Evolutionary conservation across 345 rosid genomes (phyloP).

Genomic region (Citrus hindsii): DNA sequence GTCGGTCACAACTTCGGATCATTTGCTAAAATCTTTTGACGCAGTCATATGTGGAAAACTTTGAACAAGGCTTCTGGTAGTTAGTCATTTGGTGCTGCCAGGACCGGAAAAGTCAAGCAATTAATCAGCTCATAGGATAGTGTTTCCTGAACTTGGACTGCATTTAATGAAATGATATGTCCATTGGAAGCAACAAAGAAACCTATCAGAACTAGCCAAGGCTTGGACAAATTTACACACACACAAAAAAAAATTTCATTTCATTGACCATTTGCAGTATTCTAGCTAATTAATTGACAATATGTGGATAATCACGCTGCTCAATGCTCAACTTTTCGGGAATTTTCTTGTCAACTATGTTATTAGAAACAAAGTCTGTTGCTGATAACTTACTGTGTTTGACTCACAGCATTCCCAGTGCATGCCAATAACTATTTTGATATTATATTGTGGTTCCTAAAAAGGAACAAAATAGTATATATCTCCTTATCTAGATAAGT

Average conservation of each 20-base stretch:
- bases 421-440: not conserved
- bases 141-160: not conserved
- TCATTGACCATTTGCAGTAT: not conserved
- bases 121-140: not conserved
- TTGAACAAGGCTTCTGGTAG: too few species aligned
- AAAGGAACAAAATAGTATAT: not conserved
- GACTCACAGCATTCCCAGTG: not conserved
- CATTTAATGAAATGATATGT: not conserved
- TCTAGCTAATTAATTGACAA: too few species aligned
- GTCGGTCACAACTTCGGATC: not conserved
- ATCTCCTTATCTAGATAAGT: not conserved
- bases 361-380: not conserved
- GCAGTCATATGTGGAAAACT: not conserved
- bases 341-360: not conserved
- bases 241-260: too few species aligned
- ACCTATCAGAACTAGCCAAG: not conserved
- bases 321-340: not conserved
- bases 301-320: not conserved
- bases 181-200: too few species aligned
- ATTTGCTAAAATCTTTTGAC: too few species aligned
- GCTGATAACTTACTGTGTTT: not conserved
- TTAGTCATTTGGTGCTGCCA: not conserved
- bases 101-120: not conserved
- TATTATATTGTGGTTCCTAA: too few species aligned
- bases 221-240: not conserved